Base-by-base conservation (phyloP, 129 eudicot genomes). In the Flaveria bidentis region DNA sequence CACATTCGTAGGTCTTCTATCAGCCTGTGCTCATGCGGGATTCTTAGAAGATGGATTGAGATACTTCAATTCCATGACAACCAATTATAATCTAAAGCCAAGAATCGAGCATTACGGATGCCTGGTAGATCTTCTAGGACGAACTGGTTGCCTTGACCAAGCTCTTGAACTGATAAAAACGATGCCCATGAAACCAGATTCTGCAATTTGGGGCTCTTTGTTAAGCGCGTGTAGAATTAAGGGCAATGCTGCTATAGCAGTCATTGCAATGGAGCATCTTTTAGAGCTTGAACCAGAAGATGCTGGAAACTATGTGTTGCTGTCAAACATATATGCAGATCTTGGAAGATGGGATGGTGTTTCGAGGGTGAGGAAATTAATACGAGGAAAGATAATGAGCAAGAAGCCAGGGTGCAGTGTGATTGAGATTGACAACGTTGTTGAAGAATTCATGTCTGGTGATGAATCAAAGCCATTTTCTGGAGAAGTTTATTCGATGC, bases 301-400 rank as follows among this genome's bases (percentile, higher is more conserved):
- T 62, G 9, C 9, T 1, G 67, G 67, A 62, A 62, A 62, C 67
- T 62, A 62, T 28, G 67, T 62, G 67, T 28, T 62, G 67, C 17
- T 62, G 42, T 62, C 67, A 28, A 62, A 62, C 45, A 62, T 62
- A 14, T 62, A 62, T 62, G 67, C 67, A 14, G 67, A 62, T 62
- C 67, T 62, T 62, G 67, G 67, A 62, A 26, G 67, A 12, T 62
- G 67, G 67, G 67, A 62, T 28, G 67, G 44, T 62, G 67, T 62
- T 62, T 62, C 67, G 18, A 28, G 67, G 67, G 67, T 28, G 18
- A 62, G 67, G 67, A 62, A 62, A 14, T 62, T 62, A 13, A 62
- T 62, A 62, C 20, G 20, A 26, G 42, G 67, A 5, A 62, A 62
- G 67, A 62, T 14, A 13, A 26, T 28, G 44, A 28, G 67, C 67